phyloP scores from a whole-genome alignment of 306 rosid species.

The Mimosa bimucronata region DNA sequence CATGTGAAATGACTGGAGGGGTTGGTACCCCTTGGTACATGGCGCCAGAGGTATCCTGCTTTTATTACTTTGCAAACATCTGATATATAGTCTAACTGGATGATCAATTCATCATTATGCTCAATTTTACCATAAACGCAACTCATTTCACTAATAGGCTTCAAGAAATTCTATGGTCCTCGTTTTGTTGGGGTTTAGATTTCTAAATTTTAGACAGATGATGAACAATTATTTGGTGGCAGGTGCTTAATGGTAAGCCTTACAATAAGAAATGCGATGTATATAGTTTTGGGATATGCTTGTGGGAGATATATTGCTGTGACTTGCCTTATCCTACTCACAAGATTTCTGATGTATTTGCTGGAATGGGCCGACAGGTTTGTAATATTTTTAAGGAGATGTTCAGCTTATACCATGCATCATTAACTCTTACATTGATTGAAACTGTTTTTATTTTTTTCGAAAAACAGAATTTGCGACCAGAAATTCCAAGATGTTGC shows the following conservation, averaged over 20 bases:
- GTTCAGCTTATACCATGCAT: neutral
- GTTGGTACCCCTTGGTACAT: constrained; percentile 91
- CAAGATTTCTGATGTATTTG: constrained; percentile 69
- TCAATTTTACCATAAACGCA: neutral
- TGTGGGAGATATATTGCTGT: constrained; percentile 94
- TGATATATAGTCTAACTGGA: neutral
- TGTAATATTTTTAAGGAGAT: neutral
- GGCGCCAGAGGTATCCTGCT: constrained; percentile 86
- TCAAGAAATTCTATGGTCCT: neutral
- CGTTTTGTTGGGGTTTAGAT: neutral
- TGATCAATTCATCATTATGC: neutral
- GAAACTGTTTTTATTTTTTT: neutral
- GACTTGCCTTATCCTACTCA: constrained; percentile 83
- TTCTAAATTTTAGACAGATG: neutral
- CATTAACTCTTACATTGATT: neutral
- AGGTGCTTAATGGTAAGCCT: constrained; percentile 92
- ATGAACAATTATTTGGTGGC: constrained; percentile 23
- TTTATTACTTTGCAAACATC: neutral
- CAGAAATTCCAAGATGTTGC: constrained; percentile 84
- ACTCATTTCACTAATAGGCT: neutral
- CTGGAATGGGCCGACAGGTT: constrained; percentile 78
- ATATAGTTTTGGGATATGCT: constrained; percentile 87
- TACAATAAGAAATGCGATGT: constrained; percentile 91
- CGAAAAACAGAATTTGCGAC: constrained; percentile 66
- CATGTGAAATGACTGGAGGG: constrained; percentile 92